Conservation (phyloP, 2,329 filamentous ascomycete genomes). For the Ustulina deusta region DNA sequence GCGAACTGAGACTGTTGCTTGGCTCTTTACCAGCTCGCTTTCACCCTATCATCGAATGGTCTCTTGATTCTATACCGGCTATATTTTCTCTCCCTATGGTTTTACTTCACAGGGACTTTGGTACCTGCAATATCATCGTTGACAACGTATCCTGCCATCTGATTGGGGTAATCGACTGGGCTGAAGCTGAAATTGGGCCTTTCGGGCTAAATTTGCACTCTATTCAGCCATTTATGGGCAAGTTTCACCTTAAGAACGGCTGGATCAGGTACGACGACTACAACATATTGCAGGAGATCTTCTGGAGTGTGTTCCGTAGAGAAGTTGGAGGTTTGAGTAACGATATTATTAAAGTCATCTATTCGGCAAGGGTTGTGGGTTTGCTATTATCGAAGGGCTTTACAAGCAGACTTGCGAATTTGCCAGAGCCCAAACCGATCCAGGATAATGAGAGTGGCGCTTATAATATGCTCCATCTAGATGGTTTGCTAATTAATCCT, state of each 20-base stretch:
- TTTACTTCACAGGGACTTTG: constrained; percentile 56
- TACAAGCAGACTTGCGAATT: constrained; percentile 55
- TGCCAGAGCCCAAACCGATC: constrained; percentile 52
- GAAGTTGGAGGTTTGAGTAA: constrained; percentile 49
- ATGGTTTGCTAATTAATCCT: neutral
- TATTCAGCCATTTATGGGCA: constrained; percentile 51
- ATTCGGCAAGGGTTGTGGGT: constrained; percentile 52
- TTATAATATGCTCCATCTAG: constrained; percentile 51
- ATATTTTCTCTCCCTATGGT: constrained; percentile 57
- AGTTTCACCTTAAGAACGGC: constrained; percentile 53
- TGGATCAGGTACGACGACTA: constrained; percentile 54
- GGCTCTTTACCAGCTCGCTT: constrained; percentile 53
- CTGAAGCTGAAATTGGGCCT: constrained; percentile 54
- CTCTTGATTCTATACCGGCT: constrained; percentile 48
- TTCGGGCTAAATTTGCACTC: constrained; percentile 57
- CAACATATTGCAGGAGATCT: constrained; percentile 45
- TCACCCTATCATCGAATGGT: constrained; percentile 48
- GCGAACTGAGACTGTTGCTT: constrained; percentile 52
- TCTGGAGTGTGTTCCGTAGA: constrained; percentile 51
- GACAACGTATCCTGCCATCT: constrained; percentile 53
- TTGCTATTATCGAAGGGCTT: constrained; percentile 54
- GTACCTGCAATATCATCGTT: constrained; percentile 56
- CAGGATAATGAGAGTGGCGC: constrained; percentile 53
- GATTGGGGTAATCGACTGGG: constrained; percentile 57
- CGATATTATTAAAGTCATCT: constrained; percentile 47